These are phyloP conservation scores for Penicillium manginii DNA, from an alignment of 495 filamentous ascomycete species.

Conservation along the genomic window DNA sequence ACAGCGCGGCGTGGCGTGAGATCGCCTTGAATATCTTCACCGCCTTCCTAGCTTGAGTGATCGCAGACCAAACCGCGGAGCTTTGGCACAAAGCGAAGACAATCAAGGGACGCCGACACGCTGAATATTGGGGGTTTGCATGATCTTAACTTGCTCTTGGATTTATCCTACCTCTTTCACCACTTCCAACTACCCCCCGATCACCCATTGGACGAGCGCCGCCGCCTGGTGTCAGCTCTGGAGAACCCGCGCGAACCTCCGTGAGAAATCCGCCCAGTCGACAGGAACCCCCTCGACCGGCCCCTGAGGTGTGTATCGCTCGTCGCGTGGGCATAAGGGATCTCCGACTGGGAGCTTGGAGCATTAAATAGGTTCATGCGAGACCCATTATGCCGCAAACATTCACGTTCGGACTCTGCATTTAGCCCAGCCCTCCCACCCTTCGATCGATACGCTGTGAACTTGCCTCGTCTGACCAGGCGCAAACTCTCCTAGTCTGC, in stretches of 20 bases:
- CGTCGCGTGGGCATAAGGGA: conserved; percentile 5
- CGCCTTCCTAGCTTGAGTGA: conserved; percentile 18
- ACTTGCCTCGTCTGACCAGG: not conserved
- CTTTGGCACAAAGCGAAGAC: conserved; percentile 2
- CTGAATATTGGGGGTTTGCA: conserved; percentile 8
- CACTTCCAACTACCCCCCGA: not conserved
- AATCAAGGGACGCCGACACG: conserved; percentile 20
- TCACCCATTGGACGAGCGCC: conserved; percentile 8
- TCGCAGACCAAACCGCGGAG: not conserved
- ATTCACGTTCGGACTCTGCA: conserved; percentile 24
- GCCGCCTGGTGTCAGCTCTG: conserved; percentile 7
- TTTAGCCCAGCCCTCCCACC: conserved; percentile 24
- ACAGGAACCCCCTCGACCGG: conserved; percentile 1
- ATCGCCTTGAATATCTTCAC: too few relatives aligned
- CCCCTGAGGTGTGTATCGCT: not conserved
- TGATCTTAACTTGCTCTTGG: conserved; percentile 10
- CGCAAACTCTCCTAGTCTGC: not conserved
- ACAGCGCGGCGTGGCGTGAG: too few relatives aligned
- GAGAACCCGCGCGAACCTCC: conserved; percentile 14
- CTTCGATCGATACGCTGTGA: conserved; percentile 18
- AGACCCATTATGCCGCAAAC: conserved; percentile 33
- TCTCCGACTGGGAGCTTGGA: not conserved
- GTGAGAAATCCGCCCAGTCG: conserved; percentile 13
- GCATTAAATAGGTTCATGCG: conserved; percentile 6
- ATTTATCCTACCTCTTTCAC: not conserved